Base-by-base conservation (phyloP, 805 yeast genomes). In the Wickerhamomyces strasburgensis region DNA sequence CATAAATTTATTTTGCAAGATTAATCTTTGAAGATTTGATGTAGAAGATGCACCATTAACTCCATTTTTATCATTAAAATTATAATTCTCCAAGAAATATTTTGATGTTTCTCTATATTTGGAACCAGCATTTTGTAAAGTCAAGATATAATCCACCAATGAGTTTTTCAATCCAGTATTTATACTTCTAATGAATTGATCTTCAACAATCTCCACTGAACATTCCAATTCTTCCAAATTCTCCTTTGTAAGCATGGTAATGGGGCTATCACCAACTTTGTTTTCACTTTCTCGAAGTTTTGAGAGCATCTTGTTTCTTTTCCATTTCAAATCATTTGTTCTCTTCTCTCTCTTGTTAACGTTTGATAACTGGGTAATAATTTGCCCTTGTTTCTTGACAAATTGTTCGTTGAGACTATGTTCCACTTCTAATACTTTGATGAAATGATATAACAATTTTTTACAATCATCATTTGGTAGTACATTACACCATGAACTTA, bases 341-440 rank as follows among this genome's bases (percentile, higher is more conserved):
- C 75, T 71, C 39, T 53, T 58, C 52, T 76, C 83, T 39, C 82
- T 59, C 43, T 70, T 68, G 28, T 68, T 58, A 5, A 76, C 73
- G 34, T 66, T 69, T 8, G 57, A 55, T 33, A 76, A 52, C 37
- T 70, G 70, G 13, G 65, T 48, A 40, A 64, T 67, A 25, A 74
- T 56, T 33, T 52, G 62, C 32, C 69, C 73, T 42, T 70, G 57
- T 44, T 65, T 68, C 37, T 72, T 68, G 14, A 64, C 56, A 24
- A 64, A 35, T n/a, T 56, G 58, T 14, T 62, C 65, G 19, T 57
- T 51, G 4, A 60, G 44, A 13, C 62, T 62, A 14, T 60, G 46
- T 49, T 72, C 75, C 16, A 53, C 35, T 27, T 61, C 62, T 3
- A 68, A 43, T 8, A 71, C 54, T 34, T 60, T 58, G 31, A 63